Conservation (phyloP, 2,329 filamentous ascomycete genomes). For the Colletotrichum scovillei region DNA sequence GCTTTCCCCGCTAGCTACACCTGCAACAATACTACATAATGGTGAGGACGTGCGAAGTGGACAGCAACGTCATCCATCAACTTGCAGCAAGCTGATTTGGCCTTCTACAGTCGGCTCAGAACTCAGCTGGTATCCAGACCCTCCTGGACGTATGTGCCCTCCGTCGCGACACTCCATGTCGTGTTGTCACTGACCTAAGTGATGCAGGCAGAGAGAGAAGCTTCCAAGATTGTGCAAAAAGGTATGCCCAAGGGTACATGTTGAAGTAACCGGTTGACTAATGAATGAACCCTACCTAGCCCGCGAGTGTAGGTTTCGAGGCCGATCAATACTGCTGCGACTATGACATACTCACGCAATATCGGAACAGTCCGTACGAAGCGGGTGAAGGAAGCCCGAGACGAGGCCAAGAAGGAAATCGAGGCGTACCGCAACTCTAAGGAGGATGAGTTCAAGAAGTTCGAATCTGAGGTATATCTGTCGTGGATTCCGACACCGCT, state of each 20-base stretch:
- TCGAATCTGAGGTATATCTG: slow-evolving; percentile 75
- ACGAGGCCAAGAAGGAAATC: slow-evolving; percentile 98
- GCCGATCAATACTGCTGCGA: slow-evolving; percentile 22
- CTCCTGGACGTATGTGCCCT: slow-evolving; percentile 86
- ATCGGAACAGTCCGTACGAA: slow-evolving; percentile 77
- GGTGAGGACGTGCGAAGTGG: slow-evolving; percentile 16
- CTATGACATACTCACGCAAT: slow-evolving; percentile 16
- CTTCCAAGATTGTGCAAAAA: slow-evolving; percentile 99
- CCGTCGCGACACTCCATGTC: background rate
- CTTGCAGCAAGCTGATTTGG: slow-evolving; percentile 15
- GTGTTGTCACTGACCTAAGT: slow-evolving; percentile 3
- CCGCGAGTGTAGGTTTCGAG: slow-evolving; percentile 80
- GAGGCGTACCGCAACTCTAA: slow-evolving; percentile 90
- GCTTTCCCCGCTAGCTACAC: background rate
- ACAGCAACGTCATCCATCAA: background rate
- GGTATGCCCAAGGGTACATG: slow-evolving; percentile 62
- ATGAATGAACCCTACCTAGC: slow-evolving; percentile 58
- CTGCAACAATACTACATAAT: slow-evolving; percentile 12
- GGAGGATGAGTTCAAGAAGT: slow-evolving; percentile 95
- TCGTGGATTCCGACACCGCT: background rate
- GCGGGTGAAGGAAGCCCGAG: slow-evolving; percentile 94
- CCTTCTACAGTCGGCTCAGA: slow-evolving; percentile 85
- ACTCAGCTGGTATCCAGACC: slow-evolving; percentile 98
- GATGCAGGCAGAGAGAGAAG: slow-evolving; percentile 91
- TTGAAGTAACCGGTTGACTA: background rate